Percentiles rank a stretch among this genome's conserved stretches.
These are phyloP conservation scores for Apophysomyces sp. DNA, from an alignment of 371 early-diverging fungal genomes.

Conservation along the genomic window DNA sequence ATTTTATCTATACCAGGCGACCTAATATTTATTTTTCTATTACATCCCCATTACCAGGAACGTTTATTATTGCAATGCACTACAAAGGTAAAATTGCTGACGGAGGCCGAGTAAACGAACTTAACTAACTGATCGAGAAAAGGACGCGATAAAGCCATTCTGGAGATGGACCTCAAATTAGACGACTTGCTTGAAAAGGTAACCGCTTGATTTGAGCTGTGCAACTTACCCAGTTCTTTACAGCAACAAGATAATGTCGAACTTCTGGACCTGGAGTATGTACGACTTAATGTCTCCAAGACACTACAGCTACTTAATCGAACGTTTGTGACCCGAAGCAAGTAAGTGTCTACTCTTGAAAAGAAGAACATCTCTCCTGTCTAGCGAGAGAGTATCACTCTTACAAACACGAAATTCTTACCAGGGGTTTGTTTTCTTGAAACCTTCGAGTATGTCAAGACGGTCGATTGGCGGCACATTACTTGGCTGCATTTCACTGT, in stretches of 20 bases:
- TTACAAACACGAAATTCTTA: conserved; percentile 18
- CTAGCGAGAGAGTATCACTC: conserved; percentile 18
- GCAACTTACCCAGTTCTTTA: background rate
- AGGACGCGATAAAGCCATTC: conserved; percentile 87
- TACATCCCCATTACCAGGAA: conserved; percentile 82
- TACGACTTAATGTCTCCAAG: conserved; percentile 72
- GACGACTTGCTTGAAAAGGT: conserved; percentile 93
- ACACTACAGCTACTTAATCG: conserved; percentile 41
- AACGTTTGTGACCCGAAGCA: conserved; percentile 50
- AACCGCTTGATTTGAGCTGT: conserved; percentile 1
- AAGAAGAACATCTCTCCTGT: conserved; percentile 29
- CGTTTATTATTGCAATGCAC: conserved; percentile 86
- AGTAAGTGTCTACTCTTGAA: conserved; percentile 27
- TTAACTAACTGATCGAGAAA: background rate
- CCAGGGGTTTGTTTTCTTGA: conserved; percentile 27
- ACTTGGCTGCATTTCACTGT: conserved; percentile 15
- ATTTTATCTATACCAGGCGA: conserved; percentile 50
- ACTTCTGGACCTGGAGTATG: conserved; percentile 90
- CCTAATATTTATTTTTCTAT: conserved; percentile 89
- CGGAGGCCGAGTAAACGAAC: background rate
- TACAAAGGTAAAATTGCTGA: conserved; percentile 68
- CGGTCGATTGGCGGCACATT: conserved; percentile 9
- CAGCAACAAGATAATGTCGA: conserved; percentile 92
- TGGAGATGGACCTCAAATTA: conserved; percentile 94
- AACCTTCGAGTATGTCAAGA: conserved; percentile 7